phyloP scores from a whole-genome alignment of 371 early-diverging fungal species.

The Paraphysoderma sedebokerense region DNA sequence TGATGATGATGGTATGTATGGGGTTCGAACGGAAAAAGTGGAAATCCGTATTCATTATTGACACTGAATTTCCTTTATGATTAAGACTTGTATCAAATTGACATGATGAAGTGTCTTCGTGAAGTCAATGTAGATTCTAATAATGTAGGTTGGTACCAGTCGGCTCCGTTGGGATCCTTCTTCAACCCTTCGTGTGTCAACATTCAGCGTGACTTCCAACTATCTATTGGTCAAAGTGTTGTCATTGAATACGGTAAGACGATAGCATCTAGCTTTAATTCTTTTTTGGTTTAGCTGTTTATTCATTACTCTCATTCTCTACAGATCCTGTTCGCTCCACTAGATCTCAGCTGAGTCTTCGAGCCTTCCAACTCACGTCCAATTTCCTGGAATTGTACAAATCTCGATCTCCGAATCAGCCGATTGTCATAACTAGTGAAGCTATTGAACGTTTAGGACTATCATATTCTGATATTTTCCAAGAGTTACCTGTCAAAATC shows the following conservation, averaged over 20 bases:
- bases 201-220: conserved; percentile 76
- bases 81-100: conserved; percentile 66
- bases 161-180: conserved; percentile 71
- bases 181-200: conserved; percentile 81
- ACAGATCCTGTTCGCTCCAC: conserved; percentile 60
- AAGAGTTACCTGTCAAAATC: conserved; percentile 73
- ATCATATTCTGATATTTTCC: conserved; percentile 68
- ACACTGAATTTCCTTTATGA: background rate
- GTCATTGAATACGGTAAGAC: conserved; percentile 60
- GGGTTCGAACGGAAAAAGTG: conserved; percentile 1
- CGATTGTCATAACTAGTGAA: background rate
- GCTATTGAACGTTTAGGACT: conserved; percentile 50
- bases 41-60: background rate
- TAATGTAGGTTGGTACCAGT: conserved; percentile 94
- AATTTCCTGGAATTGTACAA: conserved; percentile 69
- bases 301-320: background rate
- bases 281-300: background rate
- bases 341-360: conserved; percentile 69
- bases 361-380: conserved; percentile 75
- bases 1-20: conserved; percentile 9
- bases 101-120: conserved; percentile 81
- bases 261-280: background rate
- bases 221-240: conserved; percentile 64
- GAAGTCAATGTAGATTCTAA: conserved; percentile 88
- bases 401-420: conserved; percentile 19